A percentile compares a stretch with the other conserved stretches of the same genome.
These are phyloP conservation scores for Clarireedia hainanense DNA, from an alignment of 2,329 filamentous ascomycete genomes.

Conservation along the genomic window DNA sequence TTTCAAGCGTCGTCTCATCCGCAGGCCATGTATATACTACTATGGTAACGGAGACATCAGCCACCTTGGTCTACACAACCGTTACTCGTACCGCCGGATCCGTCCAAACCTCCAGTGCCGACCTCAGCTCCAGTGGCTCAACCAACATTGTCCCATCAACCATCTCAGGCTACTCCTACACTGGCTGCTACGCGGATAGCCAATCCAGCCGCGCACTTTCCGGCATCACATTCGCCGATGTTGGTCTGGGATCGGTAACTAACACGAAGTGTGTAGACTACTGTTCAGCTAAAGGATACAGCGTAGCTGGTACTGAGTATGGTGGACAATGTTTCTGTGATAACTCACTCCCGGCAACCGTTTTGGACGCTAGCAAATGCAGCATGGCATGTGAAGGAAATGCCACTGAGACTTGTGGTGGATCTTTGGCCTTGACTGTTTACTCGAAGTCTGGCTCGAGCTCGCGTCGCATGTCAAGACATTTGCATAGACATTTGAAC, in stretches of 20 bases:
- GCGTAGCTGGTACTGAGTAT: constrained; percentile 42
- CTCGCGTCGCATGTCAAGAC: not conserved
- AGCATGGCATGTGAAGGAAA: constrained; percentile 43
- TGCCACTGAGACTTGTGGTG: constrained; percentile 41
- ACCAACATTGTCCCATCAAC: constrained; percentile 20
- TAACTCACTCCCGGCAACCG: constrained; percentile 32
- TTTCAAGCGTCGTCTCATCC: constrained; percentile 13
- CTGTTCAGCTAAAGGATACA: constrained; percentile 38
- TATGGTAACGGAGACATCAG: constrained; percentile 25
- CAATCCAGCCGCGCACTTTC: constrained; percentile 32
- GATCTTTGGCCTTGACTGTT: constrained; percentile 38
- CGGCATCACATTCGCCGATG: constrained; percentile 33
- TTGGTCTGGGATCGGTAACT: constrained; percentile 33
- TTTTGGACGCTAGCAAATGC: constrained; percentile 40
- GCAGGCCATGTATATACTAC: not conserved
- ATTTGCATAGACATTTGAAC: constrained; percentile 1
- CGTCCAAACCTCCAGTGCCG: constrained; percentile 19
- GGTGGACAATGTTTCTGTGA: constrained; percentile 43
- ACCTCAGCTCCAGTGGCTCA: constrained; percentile 15
- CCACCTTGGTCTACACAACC: constrained; percentile 37
- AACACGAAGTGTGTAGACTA: constrained; percentile 41
- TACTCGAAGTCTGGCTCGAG: constrained; percentile 17
- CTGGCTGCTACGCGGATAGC: constrained; percentile 38
- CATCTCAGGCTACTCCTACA: constrained; percentile 31
- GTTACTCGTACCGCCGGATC: constrained; percentile 21